phyloP scores from a whole-genome alignment of 2,329 filamentous ascomycete genomes.

The Clathrospora elynae region DNA sequence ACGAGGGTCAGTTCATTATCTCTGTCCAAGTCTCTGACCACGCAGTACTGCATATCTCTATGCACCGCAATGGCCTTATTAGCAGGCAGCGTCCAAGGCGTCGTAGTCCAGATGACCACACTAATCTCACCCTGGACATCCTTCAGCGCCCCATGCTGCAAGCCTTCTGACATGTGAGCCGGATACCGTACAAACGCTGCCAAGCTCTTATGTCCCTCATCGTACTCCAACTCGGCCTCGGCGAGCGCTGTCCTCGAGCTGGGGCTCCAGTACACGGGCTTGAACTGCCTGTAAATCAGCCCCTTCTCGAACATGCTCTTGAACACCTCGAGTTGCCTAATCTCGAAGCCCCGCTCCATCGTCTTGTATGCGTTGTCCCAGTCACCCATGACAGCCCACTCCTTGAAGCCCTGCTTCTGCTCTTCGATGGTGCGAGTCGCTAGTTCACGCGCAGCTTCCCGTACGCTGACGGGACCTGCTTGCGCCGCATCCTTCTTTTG shows the following conservation, averaged over 20 bases:
- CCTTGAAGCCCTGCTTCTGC: conserved; percentile 74
- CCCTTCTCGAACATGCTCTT: conserved; percentile 71
- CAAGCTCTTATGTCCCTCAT: conserved; percentile 71
- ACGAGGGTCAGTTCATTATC: conserved; percentile 67
- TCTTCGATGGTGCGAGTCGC: conserved; percentile 70
- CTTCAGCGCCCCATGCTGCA: conserved; percentile 49
- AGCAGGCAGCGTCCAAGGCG: conserved; percentile 94
- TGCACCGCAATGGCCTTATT: conserved; percentile 89
- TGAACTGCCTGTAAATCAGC: conserved; percentile 76
- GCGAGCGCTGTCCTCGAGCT: conserved; percentile 79
- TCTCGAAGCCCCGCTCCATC: conserved; percentile 77
- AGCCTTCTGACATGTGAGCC: conserved; percentile 56
- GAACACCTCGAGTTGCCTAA: conserved; percentile 75
- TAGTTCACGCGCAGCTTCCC: conserved; percentile 67
- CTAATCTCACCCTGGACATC: conserved; percentile 54
- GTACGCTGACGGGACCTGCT: conserved; percentile 60
- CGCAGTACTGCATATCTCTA: conserved; percentile 71
- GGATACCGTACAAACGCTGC: conserved; percentile 83
- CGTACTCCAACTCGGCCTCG: conserved; percentile 84
- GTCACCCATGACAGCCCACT: conserved; percentile 79
- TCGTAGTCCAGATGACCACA: conserved; percentile 98
- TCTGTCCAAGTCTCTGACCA: conserved; percentile 58
- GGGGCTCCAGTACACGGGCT: conserved; percentile 86
- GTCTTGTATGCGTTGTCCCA: conserved; percentile 79
- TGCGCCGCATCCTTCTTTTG: conserved; percentile 48